Evolutionary conservation across 805 yeast species (phyloP), one percentile per base, ranked within the genome.

Genomic region (Spathaspora girioi): DNA sequence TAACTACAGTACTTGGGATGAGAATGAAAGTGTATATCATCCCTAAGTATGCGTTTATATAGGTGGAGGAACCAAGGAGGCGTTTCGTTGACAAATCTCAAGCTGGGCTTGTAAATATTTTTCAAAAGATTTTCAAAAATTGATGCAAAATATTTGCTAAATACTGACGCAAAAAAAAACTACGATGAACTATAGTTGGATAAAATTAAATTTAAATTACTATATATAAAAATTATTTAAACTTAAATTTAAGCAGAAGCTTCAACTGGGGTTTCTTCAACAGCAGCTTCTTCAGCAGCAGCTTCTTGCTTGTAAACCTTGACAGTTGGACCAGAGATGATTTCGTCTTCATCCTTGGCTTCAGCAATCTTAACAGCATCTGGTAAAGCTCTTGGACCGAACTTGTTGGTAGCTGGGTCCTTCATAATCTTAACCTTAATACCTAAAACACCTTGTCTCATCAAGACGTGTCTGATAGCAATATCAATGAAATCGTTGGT

Each of bases 381-480:
- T 75, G 97, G 97, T 75, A 92, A 83, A 55, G 97, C 82, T 75
- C 73, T 89, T 81, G 96, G 96, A 79, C 96, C 96, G 64, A 67
- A 67, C 75, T 78, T 85, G 84, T 84, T 81, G 69, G 83, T 73
- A 68, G 93, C 90, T 79, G 98, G 97, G 85, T 93, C 98, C 77
- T 89, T 90, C 99, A 94, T 94, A 76, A 94, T 94, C 87, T 94
- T 94, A 73, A 94, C 98, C 87, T 89, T 93, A 77, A 94, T 87
- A 87, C 99, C 99, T 75, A 94, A 86, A 64, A 94, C 98, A 90
- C 99, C 99, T 83, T 94, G 98, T 86, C 98, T 92, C 84, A 94
- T 87, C 77, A 94, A 84, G 70, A 93, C 98, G 93, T 94, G 98
- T 82, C 99, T 92, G 77, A 96, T 92, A 69, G 99, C 99, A 75